A percentile compares a stretch with the other conserved stretches of the same genome.
These are phyloP conservation scores for Septoria petroselini DNA, from an alignment of 2,329 filamentous ascomycete genomes.

Conservation along the genomic window DNA sequence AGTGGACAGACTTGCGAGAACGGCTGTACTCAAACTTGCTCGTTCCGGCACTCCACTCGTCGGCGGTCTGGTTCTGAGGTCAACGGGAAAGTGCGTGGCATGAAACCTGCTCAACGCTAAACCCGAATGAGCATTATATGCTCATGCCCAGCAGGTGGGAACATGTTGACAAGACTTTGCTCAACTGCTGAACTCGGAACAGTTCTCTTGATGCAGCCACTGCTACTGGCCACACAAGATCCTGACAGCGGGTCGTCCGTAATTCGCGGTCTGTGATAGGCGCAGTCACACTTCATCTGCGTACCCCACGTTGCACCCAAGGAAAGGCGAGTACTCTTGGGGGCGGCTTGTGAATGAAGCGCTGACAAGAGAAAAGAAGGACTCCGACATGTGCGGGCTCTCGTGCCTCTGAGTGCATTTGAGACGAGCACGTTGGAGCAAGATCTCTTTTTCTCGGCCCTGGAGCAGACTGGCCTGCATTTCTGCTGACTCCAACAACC, in stretches of 20 bases:
- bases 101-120: slow-evolving; percentile 17
- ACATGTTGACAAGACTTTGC: background rate
- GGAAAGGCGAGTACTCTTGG: background rate
- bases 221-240: background rate
- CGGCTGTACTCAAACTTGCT: slow-evolving; percentile 16
- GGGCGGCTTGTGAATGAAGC: background rate
- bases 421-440: slow-evolving; percentile 11
- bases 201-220: background rate
- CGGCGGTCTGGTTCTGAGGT: background rate
- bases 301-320: slow-evolving; percentile 5
- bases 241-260: slow-evolving; percentile 1
- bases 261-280: slow-evolving; percentile 4
- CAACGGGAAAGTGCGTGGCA: background rate
- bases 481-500: slow-evolving; percentile 1
- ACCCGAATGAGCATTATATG: background rate
- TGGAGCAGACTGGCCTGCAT: background rate
- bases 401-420: slow-evolving; percentile 8
- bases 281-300: background rate
- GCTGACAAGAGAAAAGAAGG: background rate
- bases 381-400: slow-evolving; percentile 5
- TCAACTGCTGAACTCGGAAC: background rate
- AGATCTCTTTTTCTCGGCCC: background rate
- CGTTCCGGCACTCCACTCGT: slow-evolving; percentile 6
- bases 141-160: background rate
- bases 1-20: slow-evolving; percentile 1